Evolutionary conservation across 2,329 filamentous ascomycete genomes (phyloP), one percentile per base, ranked within the genome.

Genomic region (Calonectria hongkongensis): DNA sequence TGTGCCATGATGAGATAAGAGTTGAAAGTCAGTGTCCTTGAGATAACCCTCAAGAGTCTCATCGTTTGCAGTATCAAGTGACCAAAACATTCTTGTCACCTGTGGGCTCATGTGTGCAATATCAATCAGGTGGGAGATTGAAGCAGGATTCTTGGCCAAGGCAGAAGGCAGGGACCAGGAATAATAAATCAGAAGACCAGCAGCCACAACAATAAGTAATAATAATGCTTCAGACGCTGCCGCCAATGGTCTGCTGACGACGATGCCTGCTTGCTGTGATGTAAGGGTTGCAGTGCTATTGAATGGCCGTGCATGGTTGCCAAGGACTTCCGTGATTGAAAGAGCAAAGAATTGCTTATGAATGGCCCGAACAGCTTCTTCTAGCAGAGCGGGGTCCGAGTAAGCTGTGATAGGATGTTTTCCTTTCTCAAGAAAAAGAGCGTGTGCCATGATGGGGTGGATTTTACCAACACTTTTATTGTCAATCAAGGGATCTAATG

Each of bases 171-270:
- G 39, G 1, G 21, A 41, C 30, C 10, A 8, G 18, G 7, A 64
- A 21, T 45, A 66, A 21, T 50, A 30, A 27, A 70, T 47, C 13
- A 54, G 2, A 4, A n/a, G 30, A n/a, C 16, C 4, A 10, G 39
- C 3, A 3, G 58, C 28, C 6, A 63, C 18, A 9, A 58, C 15
- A 12, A 65, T 3, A 9, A 65, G 33, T 18, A 65, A 15, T 0
- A 33, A 33, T 5, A 33, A 9, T 5, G 30, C 36, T 25, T 66
- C 64, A n/a, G 21, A n/a, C 9, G 28, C 3, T 2, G 64, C 48
- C 41, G 64, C 10, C 7, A 66, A 56, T 16, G 13, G 15, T 45
- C 64, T 28, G 21, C 64, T 66, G 7, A 56, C 64, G 16, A 56
- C 64, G 9, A 66, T 66, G 3, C 64, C 64, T 2, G 64, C 21